Base-by-base conservation (phyloP, 73 alveolate species). In the Uronychia setigera region DNA sequence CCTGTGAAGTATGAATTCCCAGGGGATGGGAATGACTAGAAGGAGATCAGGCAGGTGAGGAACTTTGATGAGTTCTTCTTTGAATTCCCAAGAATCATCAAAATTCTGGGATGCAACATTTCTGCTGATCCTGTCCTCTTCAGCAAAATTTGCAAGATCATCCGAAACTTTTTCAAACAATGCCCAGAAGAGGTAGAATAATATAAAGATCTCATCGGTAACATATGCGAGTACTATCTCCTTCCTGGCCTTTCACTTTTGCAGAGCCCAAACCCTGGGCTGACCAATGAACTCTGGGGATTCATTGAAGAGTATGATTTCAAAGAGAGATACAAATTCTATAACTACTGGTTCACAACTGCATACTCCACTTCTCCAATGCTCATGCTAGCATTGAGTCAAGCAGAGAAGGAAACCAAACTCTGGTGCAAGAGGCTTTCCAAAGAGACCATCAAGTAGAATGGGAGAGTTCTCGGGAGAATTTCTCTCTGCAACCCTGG, bases 231-330 rank as follows among this genome's bases (percentile, higher is more conserved):
- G 74, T 31, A 80, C 27, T 11, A 60, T 13, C 32, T 89, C 74
- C 28, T 89, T 29, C 95, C 95, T 1, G 92, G 91, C 0, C 80
- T 89, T 11, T 27, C 84, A 0, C 60, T 80, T 35, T 83, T 77
- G 13, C 86, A 57, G 29, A 35, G 28, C 0, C 35, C 78, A 79
- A 82, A 74, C 74, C 60, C 57, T 29, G 78, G 28, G 33, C 29
- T 84, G 0, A 25, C 92, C 1, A 76, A 84, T 19, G 75, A 76
- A 34, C 28, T 89, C 0, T 89, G 95, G 95, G 82, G 29, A 46
- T 29, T 89, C 9, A 13, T 89, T 27, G 30, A 77, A 58, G 34
- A 84, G 1, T 59, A 58, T 31, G 89, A 74, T 26, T 80, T 27
- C 32, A 85, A 34, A 1, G 28, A 35, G 31, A 77, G 95, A 34